Evolutionary conservation across 768 basidiomycete genomes (phyloP).

Genomic region (Dentipellis fragilis): DNA sequence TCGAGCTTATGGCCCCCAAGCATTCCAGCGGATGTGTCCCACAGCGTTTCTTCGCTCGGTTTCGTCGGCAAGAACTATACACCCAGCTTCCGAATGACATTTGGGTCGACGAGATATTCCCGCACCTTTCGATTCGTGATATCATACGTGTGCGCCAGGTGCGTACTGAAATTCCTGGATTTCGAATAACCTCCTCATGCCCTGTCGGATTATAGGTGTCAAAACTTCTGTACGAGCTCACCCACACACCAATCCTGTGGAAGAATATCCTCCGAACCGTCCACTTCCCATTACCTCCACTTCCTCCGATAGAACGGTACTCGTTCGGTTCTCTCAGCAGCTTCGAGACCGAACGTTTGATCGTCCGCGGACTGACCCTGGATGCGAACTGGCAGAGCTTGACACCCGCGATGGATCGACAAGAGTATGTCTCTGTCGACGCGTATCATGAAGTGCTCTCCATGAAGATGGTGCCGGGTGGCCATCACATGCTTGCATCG

Average conservation of each 20-base stretch:
- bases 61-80: too few species aligned
- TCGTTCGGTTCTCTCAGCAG: conserved; percentile 9
- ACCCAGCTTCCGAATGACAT: conserved; percentile 8
- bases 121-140: conserved; percentile 11
- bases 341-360: conserved; percentile 12
- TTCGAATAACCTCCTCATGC: too few species aligned
- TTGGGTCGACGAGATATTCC: conserved; percentile 9
- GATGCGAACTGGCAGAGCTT: conserved; percentile 14
- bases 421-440: conserved; percentile 5
- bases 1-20: too few species aligned
- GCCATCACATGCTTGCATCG: conserved; percentile 11
- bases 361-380: conserved; percentile 9
- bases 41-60: too few species aligned
- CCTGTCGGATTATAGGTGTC: conserved; percentile 2
- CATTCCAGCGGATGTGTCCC: too few species aligned
- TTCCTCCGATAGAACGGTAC: conserved; percentile 11
- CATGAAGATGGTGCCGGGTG: conserved; percentile 13
- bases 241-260: conserved; percentile 13
- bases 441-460: conserved; percentile 6
- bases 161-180: not conserved
- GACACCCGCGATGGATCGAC: conserved; percentile 4
- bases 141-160: conserved; percentile 11
- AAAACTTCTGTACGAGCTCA: conserved; percentile 8
- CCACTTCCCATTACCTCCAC: conserved; percentile 11
- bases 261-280: conserved; percentile 11